Evolutionary conservation across 208 protist species (phyloP).

Genomic region (Endotrypanum monterogeii): DNA sequence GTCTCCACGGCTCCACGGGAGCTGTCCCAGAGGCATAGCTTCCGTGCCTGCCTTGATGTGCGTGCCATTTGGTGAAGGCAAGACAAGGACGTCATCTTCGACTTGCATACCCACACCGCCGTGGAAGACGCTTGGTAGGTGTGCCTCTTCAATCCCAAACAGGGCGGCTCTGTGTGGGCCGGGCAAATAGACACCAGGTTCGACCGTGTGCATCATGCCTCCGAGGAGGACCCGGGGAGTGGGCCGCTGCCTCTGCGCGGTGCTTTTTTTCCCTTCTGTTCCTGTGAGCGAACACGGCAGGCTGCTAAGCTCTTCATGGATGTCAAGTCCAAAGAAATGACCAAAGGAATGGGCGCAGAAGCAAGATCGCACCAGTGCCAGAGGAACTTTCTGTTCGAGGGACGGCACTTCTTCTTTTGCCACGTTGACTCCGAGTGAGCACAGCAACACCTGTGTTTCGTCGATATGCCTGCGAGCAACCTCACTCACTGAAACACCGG

Average conservation of each 20-base stretch:
- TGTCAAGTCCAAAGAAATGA: constrained; percentile 62
- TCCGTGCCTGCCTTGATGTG: neutral
- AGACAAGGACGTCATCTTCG: constrained; percentile 62
- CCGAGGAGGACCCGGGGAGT: constrained; percentile 24
- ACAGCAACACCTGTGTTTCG: constrained; percentile 30
- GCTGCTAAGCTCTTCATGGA: constrained; percentile 43
- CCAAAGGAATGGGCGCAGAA: constrained; percentile 65
- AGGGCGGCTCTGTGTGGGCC: constrained; percentile 9
- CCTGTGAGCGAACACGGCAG: neutral
- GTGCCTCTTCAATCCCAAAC: constrained; percentile 15
- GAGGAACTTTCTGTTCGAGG: constrained; percentile 11
- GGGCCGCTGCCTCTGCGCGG: neutral
- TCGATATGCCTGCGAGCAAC: constrained; percentile 37
- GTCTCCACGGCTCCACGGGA: constrained; percentile 15
- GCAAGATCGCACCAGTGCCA: constrained; percentile 34
- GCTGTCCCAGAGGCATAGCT: neutral
- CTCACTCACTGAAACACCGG: constrained; percentile 28
- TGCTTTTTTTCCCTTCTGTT: neutral
- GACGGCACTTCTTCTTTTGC: neutral
- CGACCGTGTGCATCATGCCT: constrained; percentile 72
- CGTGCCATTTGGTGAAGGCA: constrained; percentile 23
- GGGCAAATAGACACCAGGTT: constrained; percentile 68
- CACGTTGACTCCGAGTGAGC: constrained; percentile 29
- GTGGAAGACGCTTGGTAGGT: constrained; percentile 24
- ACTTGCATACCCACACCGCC: constrained; percentile 50